phyloP scores from a whole-genome alignment of 441 rosid species.

The Populus hybrid region DNA sequence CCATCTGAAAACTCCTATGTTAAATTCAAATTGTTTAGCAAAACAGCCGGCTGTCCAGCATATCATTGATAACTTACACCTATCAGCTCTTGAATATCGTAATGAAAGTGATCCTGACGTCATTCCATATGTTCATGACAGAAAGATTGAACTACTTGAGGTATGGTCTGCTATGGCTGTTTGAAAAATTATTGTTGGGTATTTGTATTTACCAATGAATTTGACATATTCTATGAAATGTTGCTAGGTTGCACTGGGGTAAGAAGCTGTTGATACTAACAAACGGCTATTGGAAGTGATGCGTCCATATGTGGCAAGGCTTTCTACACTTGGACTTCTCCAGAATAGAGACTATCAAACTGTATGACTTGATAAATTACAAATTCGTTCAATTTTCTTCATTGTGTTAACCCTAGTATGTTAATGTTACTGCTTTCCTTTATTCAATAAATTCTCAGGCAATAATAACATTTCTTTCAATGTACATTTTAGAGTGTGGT shows the following conservation, averaged over 20 bases:
- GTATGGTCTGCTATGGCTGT: conserved; percentile 34
- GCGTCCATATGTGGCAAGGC: conserved; percentile 65
- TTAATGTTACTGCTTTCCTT: conserved; percentile 3
- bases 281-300: conserved; percentile 63
- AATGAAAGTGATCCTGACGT: conserved; percentile 83
- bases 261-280: conserved; percentile 70
- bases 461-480: not conserved
- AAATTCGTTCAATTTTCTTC: conserved; percentile 1
- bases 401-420: not conserved
- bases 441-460: not conserved
- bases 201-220: conserved; percentile 2
- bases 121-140: conserved; percentile 68
- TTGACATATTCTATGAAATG: conserved; percentile 15
- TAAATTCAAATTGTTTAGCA: conserved; percentile 45
- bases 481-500: not conserved
- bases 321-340: conserved; percentile 57
- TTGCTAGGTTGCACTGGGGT: conserved; percentile 82
- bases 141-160: conserved; percentile 82
- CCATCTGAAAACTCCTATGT: conserved; percentile 19
- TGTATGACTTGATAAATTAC: conserved; percentile 43
- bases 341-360: conserved; percentile 74
- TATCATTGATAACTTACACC: conserved; percentile 69
- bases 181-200: conserved; percentile 3
- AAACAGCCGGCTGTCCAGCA: conserved; percentile 80
- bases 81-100: conserved; percentile 90